Evolutionary conservation across 2,329 filamentous ascomycete genomes (phyloP).

Genomic region (Microsporum audouinii): DNA sequence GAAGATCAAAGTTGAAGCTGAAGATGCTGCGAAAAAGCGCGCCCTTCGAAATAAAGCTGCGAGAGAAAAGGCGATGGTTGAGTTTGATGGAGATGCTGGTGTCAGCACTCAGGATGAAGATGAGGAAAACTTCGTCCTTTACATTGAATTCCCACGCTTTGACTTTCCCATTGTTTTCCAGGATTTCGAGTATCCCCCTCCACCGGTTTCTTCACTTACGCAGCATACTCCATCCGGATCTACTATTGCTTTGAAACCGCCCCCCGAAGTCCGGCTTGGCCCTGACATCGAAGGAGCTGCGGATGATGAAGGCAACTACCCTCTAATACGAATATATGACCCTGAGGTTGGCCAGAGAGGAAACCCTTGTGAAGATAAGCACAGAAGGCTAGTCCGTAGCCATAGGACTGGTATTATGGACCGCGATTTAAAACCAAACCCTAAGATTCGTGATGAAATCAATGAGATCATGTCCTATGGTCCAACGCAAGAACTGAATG

Average conservation of each 20-base stretch:
- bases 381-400: constrained; percentile 80
- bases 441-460: constrained; percentile 86
- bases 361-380: constrained; percentile 92
- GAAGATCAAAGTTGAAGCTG: constrained; percentile 56
- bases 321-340: constrained; percentile 78
- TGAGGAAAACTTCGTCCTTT: constrained; percentile 64
- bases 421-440: constrained; percentile 89
- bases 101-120: constrained; percentile 29
- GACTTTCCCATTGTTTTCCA: constrained; percentile 93
- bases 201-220: constrained; percentile 66
- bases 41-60: constrained; percentile 27
- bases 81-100: constrained; percentile 26
- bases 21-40: constrained; percentile 52
- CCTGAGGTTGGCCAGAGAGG: constrained; percentile 80
- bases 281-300: constrained; percentile 69
- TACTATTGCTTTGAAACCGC: constrained; percentile 62
- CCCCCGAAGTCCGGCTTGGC: constrained; percentile 79
- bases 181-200: constrained; percentile 81
- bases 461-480: constrained; percentile 86
- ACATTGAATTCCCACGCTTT: constrained; percentile 85
- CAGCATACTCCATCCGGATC: constrained; percentile 53
- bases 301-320: constrained; percentile 38
- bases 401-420: constrained; percentile 89
- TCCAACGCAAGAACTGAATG: constrained; percentile 73
- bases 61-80: constrained; percentile 18